Conservation (phyloP, 2,329 filamentous ascomycete genomes). For the Fusarium azukiicola region DNA sequence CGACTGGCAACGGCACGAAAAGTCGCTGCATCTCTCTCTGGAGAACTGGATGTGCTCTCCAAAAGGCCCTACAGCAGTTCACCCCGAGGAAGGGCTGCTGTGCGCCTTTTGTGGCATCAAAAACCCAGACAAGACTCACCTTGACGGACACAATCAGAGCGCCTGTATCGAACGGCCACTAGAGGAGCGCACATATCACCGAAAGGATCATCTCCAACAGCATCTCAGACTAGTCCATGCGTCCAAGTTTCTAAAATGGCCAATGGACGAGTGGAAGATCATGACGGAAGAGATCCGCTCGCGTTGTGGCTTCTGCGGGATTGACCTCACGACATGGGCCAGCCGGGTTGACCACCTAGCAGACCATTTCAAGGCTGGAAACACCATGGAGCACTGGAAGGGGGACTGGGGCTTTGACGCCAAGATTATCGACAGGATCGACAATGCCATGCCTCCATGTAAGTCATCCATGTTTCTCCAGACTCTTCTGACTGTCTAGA, state of each 20-base stretch:
- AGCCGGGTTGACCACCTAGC: constrained; percentile 62
- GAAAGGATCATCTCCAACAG: constrained; percentile 68
- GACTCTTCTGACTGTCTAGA: constrained; percentile 34
- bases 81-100: constrained; percentile 57
- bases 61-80: constrained; percentile 57
- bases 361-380: constrained; percentile 66
- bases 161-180: constrained; percentile 63
- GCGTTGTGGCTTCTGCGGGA: constrained; percentile 66
- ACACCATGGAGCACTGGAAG: constrained; percentile 66
- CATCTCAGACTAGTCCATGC: constrained; percentile 66
- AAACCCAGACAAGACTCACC: constrained; percentile 60
- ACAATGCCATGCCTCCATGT: constrained; percentile 68
- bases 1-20: constrained; percentile 75
- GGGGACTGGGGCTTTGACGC: constrained; percentile 68
- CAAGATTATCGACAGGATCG: constrained; percentile 62
- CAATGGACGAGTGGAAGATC: constrained; percentile 62
- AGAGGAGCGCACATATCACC: constrained; percentile 68
- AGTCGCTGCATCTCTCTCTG: constrained; percentile 68
- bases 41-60: constrained; percentile 70
- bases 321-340: constrained; percentile 62
- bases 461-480: background rate
- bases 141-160: constrained; percentile 62
- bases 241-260: constrained; percentile 59
- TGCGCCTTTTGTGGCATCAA: constrained; percentile 63
- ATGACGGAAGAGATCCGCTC: constrained; percentile 62